Percentiles rank a stretch among this genome's conserved stretches.
Evolutionary conservation across 2,329 filamentous ascomycete species (phyloP).

Genomic region (Parastagonospora avenae): DNA sequence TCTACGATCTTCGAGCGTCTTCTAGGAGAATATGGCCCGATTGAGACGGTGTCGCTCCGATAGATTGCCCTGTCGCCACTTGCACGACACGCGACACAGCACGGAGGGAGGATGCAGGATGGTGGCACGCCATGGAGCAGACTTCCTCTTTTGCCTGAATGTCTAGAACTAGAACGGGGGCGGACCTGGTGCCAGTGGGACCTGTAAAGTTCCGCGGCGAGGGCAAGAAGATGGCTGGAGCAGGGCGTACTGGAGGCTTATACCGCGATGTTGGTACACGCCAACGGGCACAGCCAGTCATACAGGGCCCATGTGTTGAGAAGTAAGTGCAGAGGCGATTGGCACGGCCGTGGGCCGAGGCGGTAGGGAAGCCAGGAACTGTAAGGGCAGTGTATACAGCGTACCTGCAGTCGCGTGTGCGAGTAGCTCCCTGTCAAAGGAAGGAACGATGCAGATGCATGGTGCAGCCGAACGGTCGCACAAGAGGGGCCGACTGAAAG

Average conservation of each 20-base stretch:
- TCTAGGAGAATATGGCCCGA: not conserved
- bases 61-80: constrained; percentile 4
- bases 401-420: not conserved
- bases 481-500: too few species aligned
- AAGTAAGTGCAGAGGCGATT: not conserved
- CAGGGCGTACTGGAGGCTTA: not conserved
- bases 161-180: not conserved
- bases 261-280: not conserved
- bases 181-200: not conserved
- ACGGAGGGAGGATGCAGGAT: not conserved
- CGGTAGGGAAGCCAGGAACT: not conserved
- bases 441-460: too few species aligned
- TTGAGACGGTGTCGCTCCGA: not conserved
- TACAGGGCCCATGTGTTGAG: not conserved
- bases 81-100: constrained; percentile 6
- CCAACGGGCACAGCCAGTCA: not conserved
- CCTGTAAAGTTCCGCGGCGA: not conserved
- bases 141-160: not conserved
- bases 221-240: not conserved
- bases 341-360: not conserved
- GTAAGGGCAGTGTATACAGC: not conserved
- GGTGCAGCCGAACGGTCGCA: too few species aligned
- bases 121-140: not conserved
- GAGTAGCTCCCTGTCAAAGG: not conserved
- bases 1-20: not conserved